These are phyloP conservation scores for Alternaria triticimaculans DNA, from an alignment of 2,329 filamentous ascomycete species.

Conservation along the genomic window DNA sequence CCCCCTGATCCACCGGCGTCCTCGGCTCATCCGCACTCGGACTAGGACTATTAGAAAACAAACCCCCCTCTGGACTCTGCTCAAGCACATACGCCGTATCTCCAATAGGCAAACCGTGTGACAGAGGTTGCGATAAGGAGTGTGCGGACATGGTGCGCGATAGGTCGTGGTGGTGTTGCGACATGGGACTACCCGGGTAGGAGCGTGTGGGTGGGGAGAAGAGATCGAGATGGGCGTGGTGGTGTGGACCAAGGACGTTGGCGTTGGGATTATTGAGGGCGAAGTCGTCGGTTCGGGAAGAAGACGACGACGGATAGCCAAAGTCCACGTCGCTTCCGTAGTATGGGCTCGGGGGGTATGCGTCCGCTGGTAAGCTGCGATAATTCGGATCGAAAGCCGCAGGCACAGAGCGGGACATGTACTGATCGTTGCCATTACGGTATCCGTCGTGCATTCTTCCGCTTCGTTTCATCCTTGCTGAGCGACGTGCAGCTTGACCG, in stretches of 20 bases:
- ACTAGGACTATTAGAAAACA: conserved; percentile 33
- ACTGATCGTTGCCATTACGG: conserved; percentile 30
- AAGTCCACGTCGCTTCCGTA: conserved; percentile 32
- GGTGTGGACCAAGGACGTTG: not conserved
- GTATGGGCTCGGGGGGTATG: conserved; percentile 26
- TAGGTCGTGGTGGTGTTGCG: not conserved
- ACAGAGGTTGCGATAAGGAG: conserved; percentile 8
- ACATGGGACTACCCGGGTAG: not conserved
- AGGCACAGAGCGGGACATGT: conserved; percentile 25
- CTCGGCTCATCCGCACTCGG: conserved; percentile 26
- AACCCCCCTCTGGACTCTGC: conserved; percentile 25
- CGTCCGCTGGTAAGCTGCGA: conserved; percentile 9
- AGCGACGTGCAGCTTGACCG: conserved; percentile 50
- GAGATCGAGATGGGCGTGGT: conserved; percentile 7
- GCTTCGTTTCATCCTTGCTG: conserved; percentile 30
- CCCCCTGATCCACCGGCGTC: conserved; percentile 22
- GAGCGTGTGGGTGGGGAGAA: not conserved
- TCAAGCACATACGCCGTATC: conserved; percentile 28
- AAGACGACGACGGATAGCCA: not conserved
- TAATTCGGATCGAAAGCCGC: conserved; percentile 15
- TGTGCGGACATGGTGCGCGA: not conserved
- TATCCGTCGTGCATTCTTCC: conserved; percentile 27
- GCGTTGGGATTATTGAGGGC: conserved; percentile 1
- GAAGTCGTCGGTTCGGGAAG: conserved; percentile 3
- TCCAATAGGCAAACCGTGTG: not conserved